A percentile compares a stretch with the other conserved stretches of the same genome.
These are phyloP conservation scores for Fomitopsis palustris DNA, from an alignment of 1,284 basidiomycete genomes.

Conservation along the genomic window DNA sequence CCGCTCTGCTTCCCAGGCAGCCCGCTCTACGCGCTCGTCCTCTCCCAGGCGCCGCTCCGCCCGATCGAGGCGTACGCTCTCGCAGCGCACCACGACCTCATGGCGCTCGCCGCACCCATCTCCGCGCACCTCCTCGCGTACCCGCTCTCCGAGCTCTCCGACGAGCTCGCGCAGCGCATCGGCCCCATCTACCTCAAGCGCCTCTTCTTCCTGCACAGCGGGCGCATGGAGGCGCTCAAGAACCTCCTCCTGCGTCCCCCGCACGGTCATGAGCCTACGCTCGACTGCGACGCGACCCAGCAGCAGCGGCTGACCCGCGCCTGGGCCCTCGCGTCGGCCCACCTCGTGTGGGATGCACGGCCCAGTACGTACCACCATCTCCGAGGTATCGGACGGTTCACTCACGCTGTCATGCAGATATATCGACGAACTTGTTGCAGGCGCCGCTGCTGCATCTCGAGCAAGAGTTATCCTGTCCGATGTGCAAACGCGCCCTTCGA, in stretches of 20 bases:
- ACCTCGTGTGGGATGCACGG: constrained; percentile 33
- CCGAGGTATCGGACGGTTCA: background rate
- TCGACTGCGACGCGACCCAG: constrained; percentile 24
- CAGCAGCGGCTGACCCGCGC: constrained; percentile 28
- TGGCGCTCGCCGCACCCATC: constrained; percentile 31
- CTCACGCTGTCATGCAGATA: constrained; percentile 14
- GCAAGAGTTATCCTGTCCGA: constrained; percentile 31
- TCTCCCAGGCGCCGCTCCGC: constrained; percentile 26
- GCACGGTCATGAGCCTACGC: constrained; percentile 25
- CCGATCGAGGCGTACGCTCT: constrained; percentile 36
- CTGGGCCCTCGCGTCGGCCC: constrained; percentile 34
- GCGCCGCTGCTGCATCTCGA: constrained; percentile 24
- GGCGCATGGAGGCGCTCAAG: constrained; percentile 33
- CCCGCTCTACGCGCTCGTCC: constrained; percentile 29
- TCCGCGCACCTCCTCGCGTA: constrained; percentile 35
- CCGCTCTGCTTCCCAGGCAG: constrained; percentile 16
- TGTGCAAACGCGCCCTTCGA: constrained; percentile 52
- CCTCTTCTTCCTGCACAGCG: constrained; percentile 37
- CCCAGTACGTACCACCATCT: constrained; percentile 24
- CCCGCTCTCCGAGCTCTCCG: constrained; percentile 29
- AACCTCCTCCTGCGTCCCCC: constrained; percentile 33
- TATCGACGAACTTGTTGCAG: constrained; percentile 23
- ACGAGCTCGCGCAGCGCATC: constrained; percentile 31
- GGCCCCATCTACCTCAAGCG: constrained; percentile 38
- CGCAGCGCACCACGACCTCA: constrained; percentile 31